A percentile compares a stretch with the other conserved stretches of the same genome.
phyloP scores from a whole-genome alignment of 345 rosid species.

The Melaleuca alternifolia region DNA sequence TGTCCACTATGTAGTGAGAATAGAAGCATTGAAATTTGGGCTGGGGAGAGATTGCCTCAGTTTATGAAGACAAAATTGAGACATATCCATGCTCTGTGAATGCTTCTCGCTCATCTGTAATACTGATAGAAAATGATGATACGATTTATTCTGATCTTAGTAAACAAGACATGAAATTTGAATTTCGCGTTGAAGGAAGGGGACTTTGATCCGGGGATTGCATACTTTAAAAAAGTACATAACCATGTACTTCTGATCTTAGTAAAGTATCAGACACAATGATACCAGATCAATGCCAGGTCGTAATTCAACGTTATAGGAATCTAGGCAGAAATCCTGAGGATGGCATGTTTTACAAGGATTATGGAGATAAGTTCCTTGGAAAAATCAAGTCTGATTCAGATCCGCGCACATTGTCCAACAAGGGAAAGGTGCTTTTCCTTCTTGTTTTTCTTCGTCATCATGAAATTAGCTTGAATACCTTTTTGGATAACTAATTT shows the following conservation, averaged over 20 bases:
- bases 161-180: too few species aligned
- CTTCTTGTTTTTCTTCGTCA: background rate
- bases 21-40: background rate
- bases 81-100: background rate
- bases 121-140: too few species aligned
- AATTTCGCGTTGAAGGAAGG: too few species aligned
- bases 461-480: background rate
- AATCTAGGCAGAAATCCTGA: background rate
- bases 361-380: background rate
- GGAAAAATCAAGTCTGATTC: background rate
- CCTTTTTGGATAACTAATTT: too few species aligned
- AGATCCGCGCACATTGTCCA: rapidly evolving
- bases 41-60: background rate
- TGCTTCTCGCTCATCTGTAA: background rate
- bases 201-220: too few species aligned
- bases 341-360: background rate
- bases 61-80: background rate
- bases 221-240: too few species aligned
- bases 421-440: background rate
- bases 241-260: too few species aligned
- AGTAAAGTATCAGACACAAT: background rate
- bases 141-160: too few species aligned
- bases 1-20: too few species aligned
- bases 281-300: background rate
- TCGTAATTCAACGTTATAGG: background rate